Base-by-base conservation (phyloP, 2,329 filamentous ascomycete genomes). In the Cylindrodendrum hubeiense region DNA sequence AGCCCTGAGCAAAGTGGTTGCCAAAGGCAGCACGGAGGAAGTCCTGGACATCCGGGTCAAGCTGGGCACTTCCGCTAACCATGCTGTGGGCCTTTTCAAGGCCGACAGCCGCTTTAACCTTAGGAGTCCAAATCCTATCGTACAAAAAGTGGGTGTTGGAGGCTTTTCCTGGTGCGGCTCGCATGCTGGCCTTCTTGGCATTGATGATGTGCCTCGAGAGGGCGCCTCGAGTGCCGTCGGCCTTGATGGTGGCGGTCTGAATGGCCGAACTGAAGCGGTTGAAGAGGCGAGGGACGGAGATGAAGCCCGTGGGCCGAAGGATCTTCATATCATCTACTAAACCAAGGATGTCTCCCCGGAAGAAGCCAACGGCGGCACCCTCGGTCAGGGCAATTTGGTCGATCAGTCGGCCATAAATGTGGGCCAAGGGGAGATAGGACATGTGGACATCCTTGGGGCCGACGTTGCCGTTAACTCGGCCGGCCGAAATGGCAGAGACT, bases 301-400 rank as follows among this genome's bases (percentile, higher is more conserved):
- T 90, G 79, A 99, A 94, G 12, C 87, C 87, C 13, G 92, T 96
- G 0, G 96, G 96, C 64, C 90, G 89, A 61, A 99, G 85, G 41
- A 94, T 79, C 84, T 98, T 97, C 82, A 99, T 81, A 76, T 99
- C 96, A 63, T 99, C 96, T 1, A 97, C 90, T 19, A 99, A 84
- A 68, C 93, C 92, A 13, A 92, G 77, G 67, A 98, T 91, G 76
- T 98, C 94, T 59, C 96, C 96, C 73, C 96, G 93, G 87, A 98
- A 99, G 80, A 95, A 99, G 13, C 95, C 96, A 72, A 98, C 90
- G 9, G 89, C 83, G 34, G 88, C 89, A 59, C 94, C 95, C 56
- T 88, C 86, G 74, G 91, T 89, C 17, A 98, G 84, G 15, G 89
- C 87, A 4, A 85, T 84, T 78, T 97, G 92, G 78, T 99, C 96